phyloP scores from a whole-genome alignment of 164 flowering plant species.

The Kingdonia uniflora region DNA sequence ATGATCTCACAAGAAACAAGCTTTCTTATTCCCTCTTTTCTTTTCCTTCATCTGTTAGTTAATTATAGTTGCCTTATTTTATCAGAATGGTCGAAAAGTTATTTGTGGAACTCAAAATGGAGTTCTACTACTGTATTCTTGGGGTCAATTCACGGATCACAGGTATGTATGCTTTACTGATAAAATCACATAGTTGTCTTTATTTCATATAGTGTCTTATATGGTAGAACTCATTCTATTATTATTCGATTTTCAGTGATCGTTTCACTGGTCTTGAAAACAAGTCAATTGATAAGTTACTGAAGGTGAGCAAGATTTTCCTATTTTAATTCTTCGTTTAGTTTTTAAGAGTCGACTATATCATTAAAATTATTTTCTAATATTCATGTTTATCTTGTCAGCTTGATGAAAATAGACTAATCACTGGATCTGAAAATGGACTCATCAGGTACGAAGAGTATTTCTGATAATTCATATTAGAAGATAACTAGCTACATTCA shows the following conservation, averaged over 20 bases:
- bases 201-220: not conserved
- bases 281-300: constrained; percentile 62
- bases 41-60: too few species aligned
- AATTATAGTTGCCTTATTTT: not conserved
- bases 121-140: constrained; percentile 65
- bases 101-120: constrained; percentile 87
- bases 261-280: constrained; percentile 71
- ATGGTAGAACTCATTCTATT: not conserved
- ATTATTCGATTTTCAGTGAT: constrained; percentile 46
- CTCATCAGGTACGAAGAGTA: constrained; percentile 57
- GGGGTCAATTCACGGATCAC: constrained; percentile 95
- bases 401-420: constrained; percentile 89
- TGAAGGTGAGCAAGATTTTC: constrained; percentile 48
- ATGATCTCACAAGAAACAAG: too few species aligned
- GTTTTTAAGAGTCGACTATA: not conserved
- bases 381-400: constrained; percentile 14
- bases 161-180: constrained; percentile 35
- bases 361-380: too few species aligned
- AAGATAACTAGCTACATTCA: too few species aligned
- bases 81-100: constrained; percentile 88
- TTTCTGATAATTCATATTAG: too few species aligned
- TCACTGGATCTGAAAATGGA: constrained; percentile 85
- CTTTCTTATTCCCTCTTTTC: too few species aligned
- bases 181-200: too few species aligned
- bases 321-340: not conserved